Base-by-base conservation (phyloP, 495 filamentous ascomycete genomes). In the Penicillium bialowiezense region DNA sequence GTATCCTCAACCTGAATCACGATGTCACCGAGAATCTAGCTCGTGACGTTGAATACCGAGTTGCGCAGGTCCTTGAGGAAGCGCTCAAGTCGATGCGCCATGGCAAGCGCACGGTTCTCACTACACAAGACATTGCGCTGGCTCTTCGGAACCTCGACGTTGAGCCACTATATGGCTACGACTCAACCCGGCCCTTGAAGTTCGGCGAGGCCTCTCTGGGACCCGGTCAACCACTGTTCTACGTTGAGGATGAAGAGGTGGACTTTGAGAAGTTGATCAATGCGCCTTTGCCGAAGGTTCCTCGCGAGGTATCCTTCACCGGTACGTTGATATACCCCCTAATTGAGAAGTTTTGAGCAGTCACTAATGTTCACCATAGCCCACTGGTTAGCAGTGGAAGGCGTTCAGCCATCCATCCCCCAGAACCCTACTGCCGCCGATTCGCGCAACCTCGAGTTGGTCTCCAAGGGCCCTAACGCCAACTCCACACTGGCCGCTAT, bases 251-350 rank as follows among this genome's bases (percentile, higher is more conserved):
- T 69, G 93, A 98, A 59, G 93, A 98, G 73, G 85, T 97, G 23
- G 93, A 98, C 63, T 97, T 98, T 62, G 93, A 98, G 71, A 97
- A 97, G 71, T 70, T 98, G 54, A 97, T 98, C 64, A 98, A 98
- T 72, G 88, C 88, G 33, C 89, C 93, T 5, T 70, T 98, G 48
- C 93, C 93, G 6, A 97, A 91, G 59, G 90, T 98, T 10, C 95
- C 93, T 5, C 73, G 90, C n/a, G 93, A 98, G 61, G 84, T 92
- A 31, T 85, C 84, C 20, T 90, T 96, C 60, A 97, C 93, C 7
- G 84, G 90, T 95, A 69, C 57, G 76, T 62, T 14, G 21, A 23
- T 33, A 33, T 5, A 14, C 1, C 20, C 12, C 5, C 8, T n/a
- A 23, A 31, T 5, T 29, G 19, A 23, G 20, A 24, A 15, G 5